A percentile compares a stretch with the other conserved stretches of the same genome.
phyloP scores from a whole-genome alignment of 2,329 filamentous ascomycete genomes.

The Thelonectria olida region DNA sequence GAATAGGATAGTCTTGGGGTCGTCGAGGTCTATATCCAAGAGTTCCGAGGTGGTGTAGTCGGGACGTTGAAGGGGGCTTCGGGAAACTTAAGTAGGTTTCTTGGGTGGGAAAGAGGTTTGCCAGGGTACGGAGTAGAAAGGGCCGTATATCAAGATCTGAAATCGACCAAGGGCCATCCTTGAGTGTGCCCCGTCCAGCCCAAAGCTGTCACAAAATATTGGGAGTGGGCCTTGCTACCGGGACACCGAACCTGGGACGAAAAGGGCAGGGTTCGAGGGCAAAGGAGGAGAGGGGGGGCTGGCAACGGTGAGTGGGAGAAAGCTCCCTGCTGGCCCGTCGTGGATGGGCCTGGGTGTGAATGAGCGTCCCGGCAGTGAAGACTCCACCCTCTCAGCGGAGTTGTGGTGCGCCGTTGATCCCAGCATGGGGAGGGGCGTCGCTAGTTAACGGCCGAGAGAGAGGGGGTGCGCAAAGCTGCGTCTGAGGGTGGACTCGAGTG shows the following conservation, averaged over 20 bases:
- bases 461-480: slow-evolving; percentile 22
- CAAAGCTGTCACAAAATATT: slow-evolving; percentile 40
- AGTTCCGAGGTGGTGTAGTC: slow-evolving; percentile 30
- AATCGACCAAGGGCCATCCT: slow-evolving; percentile 34
- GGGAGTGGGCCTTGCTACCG: slow-evolving; percentile 32
- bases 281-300: slow-evolving; percentile 29
- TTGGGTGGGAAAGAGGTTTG: slow-evolving; percentile 39
- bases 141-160: slow-evolving; percentile 42
- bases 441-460: neutral
- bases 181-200: slow-evolving; percentile 36
- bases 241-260: slow-evolving; percentile 38
- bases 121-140: slow-evolving; percentile 36
- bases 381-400: slow-evolving; percentile 30
- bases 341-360: slow-evolving; percentile 26
- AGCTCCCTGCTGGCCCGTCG: slow-evolving; percentile 35
- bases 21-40: slow-evolving; percentile 24
- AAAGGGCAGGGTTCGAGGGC: slow-evolving; percentile 34
- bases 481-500: slow-evolving; percentile 21
- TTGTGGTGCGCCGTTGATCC: slow-evolving; percentile 37
- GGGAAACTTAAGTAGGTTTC: slow-evolving; percentile 43
- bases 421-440: slow-evolving; percentile 28
- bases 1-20: slow-evolving; percentile 19
- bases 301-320: slow-evolving; percentile 35
- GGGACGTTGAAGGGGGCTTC: slow-evolving; percentile 36
- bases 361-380: slow-evolving; percentile 38